Base-by-base conservation (phyloP, 2,329 filamentous ascomycete genomes). In the Diaporthe amygdali region DNA sequence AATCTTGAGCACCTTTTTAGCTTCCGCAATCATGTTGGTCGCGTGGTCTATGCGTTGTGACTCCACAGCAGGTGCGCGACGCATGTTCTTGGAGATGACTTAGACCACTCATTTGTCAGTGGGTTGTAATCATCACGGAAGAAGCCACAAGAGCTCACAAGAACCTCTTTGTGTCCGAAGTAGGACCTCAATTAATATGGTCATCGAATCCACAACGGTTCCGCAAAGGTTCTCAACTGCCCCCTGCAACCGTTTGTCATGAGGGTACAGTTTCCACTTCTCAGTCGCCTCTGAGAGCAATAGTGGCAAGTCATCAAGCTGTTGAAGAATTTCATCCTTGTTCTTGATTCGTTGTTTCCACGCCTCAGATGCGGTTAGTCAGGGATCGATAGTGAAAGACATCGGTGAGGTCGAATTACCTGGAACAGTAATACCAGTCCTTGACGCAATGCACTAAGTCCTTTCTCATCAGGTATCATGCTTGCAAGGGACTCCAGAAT, bases 401-500 rank as follows among this genome's bases (percentile, higher is more conserved):
- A 27, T 27, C 1, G 6, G 3, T 10, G 0, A 5, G 3, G 5
- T 20, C 7, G 2, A 20, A 2, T 37, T 68, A 68, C 51, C 51
- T 68, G 66, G 30, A 68, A 56, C 1, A 68, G 7, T 5, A 68
- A 25, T 7, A 61, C 27, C 4, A 68, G 39, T 15, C 52, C 66
- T 15, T 56, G 51, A 3, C 66, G 66, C 8, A 68, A n/a, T 22
- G 51, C 41, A 56, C 66, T 32, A 14, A 68, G 10, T 27, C 66
- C 66, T 9, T 68, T 20, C 2, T 68, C 66, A 9, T 68, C 66
- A 8, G 66, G 52, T 49, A 68, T 68, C 27, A 68, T 30, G 22
- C 66, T n/a, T 30, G 51, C 27, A 1, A 68, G 52, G 1, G 30
- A 68, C 3, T 49, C n/a, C 8, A 68, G 25, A 49, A 20, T 7